These are phyloP conservation scores for Laetiporus sulphureus DNA, from an alignment of 1,284 basidiomycete species.

Conservation along the genomic window DNA sequence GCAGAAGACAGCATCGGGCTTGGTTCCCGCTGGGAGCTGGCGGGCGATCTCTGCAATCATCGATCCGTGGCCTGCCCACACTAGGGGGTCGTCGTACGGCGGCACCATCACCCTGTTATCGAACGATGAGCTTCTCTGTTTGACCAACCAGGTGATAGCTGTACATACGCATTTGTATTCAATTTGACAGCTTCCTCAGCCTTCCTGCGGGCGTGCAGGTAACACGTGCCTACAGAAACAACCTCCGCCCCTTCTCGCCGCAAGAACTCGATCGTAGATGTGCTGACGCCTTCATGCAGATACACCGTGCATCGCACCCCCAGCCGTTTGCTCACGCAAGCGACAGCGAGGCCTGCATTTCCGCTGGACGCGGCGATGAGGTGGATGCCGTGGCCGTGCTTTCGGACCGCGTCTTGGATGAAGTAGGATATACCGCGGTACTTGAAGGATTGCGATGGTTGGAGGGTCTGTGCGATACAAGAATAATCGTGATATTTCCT, in stretches of 20 bases:
- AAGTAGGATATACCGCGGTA: constrained; percentile 63
- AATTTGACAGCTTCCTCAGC: constrained; percentile 37
- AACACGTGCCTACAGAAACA: constrained; percentile 45
- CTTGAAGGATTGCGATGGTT: constrained; percentile 72
- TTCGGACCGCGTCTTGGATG: constrained; percentile 41
- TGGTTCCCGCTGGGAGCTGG: constrained; percentile 37
- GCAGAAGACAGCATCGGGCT: constrained; percentile 69
- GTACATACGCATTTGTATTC: constrained; percentile 36
- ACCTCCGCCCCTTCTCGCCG: constrained; percentile 48
- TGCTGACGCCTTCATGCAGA: constrained; percentile 46
- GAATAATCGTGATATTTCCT: neutral
- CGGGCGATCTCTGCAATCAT: constrained; percentile 56
- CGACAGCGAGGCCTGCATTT: constrained; percentile 67
- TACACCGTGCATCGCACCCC: constrained; percentile 58
- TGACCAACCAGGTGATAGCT: neutral
- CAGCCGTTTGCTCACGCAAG: constrained; percentile 50
- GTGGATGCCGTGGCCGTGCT: constrained; percentile 46
- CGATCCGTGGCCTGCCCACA: constrained; percentile 71
- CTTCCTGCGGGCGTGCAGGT: constrained; percentile 45
- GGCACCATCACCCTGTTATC: constrained; percentile 51
- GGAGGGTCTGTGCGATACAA: constrained; percentile 61
- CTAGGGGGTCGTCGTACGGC: constrained; percentile 56
- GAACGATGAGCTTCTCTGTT: neutral
- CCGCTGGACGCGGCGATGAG: constrained; percentile 66
- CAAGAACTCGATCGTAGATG: constrained; percentile 43